Conservation (phyloP, 176 grass and related monocot species). For the Zea mays region Zm-B73-REFERENCE-NAM-5.0 NC_050100.1:61192001-61192500, state of each 20-base stretch:
- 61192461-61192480: neutral
- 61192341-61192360: neutral
- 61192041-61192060: conserved; percentile 1
- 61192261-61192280: neutral
- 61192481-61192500: neutral
- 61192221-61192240: neutral
- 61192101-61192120: neutral
- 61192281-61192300: neutral
- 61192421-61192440: neutral
- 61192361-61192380: neutral
- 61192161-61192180: neutral
- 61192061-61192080: neutral
- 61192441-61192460: neutral
- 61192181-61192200: neutral
- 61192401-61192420: neutral
- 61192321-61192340: neutral
- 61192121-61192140: neutral
- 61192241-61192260: neutral
- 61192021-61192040: neutral
- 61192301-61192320: neutral
- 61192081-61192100: neutral
- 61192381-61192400: neutral
- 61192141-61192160: neutral
- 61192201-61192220: neutral
- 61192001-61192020: neutral